Base-by-base conservation (phyloP, 2,329 filamentous ascomycete species). In the Fusarium sarcochroum region DNA sequence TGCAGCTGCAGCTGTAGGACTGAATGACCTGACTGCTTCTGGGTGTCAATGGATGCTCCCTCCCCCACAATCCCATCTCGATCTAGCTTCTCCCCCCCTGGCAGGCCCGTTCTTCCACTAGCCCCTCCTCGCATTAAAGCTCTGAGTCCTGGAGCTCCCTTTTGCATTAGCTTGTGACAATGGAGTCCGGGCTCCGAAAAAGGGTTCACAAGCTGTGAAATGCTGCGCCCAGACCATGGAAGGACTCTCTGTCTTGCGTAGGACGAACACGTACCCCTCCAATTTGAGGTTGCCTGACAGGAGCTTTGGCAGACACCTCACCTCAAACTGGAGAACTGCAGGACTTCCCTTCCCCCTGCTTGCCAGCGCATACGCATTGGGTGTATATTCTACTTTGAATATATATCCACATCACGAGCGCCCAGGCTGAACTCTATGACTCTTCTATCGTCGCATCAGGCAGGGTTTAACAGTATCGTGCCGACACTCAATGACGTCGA, bases 401-500 rank as follows among this genome's bases (percentile, higher is more conserved):
- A 50, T 38, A 42, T 52, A 62, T 63, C 67, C 60, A 70, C 59
- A 34, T 58, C 41, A 37, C 34, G 35, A 45, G 55, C 51, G 44
- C 56, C 25, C 37, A 46, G 48, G 50, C 21, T 50, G 57, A 62
- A 53, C 58, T 67, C 56, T 51, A 69, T 69, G 66, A 66, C 63
- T 58, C 51, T 50, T 57, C 35, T 42, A 63, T 63, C 48, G 44
- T 68, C 63, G 53, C 62, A 59, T 50, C 54, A 40, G 62, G 50
- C 47, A 69, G 66, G 45, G 48, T 49, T 60, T 52, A 46, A 67
- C 37, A 63, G 51, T 37, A 63, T 68, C 49, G 44, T 55, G 44
- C 62, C 52, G 32, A 64, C 52, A 58, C 51, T 70, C 66, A 69
- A 69, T 70, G 66, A 69, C 66, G 66, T 70, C 62, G 62, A 69